These are phyloP conservation scores for Aurinia saxatilis DNA, from an alignment of 345 rosid genomes.

Conservation along the genomic window DNA sequence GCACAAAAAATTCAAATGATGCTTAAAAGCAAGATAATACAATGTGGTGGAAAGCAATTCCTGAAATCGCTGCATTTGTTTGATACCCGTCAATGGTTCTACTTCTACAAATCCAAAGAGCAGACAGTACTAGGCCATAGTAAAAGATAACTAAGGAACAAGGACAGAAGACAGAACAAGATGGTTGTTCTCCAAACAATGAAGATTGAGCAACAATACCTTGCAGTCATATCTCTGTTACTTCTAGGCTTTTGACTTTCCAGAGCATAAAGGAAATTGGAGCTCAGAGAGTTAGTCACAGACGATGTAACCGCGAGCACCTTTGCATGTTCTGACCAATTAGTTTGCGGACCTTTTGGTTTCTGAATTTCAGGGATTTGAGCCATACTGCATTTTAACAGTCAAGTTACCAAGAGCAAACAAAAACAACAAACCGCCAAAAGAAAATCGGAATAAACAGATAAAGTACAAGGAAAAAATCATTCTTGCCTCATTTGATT, in stretches of 20 bases:
- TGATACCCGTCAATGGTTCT: neutral
- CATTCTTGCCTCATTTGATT: slow-evolving; percentile 33
- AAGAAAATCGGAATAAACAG: neutral
- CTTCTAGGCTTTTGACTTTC: slow-evolving; percentile 55
- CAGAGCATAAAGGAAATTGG: slow-evolving; percentile 59
- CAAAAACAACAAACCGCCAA: slow-evolving; percentile 3
- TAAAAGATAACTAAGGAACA: neutral
- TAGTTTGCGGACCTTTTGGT: slow-evolving; percentile 45
- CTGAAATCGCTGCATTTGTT: neutral
- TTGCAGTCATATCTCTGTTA: slow-evolving; percentile 37
- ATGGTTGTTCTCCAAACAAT: neutral
- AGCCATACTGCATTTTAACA: slow-evolving; percentile 33
- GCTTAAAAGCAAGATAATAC: neutral
- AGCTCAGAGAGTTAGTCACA: slow-evolving; percentile 42
- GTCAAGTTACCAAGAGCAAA: neutral
- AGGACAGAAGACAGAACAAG: neutral
- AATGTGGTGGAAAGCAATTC: neutral
- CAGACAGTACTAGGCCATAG: neutral
- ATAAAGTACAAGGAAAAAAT: neutral
- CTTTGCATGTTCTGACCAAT: slow-evolving; percentile 65
- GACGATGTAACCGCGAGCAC: slow-evolving; percentile 33
- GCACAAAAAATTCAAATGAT: neutral
- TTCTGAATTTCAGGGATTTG: slow-evolving; percentile 33
- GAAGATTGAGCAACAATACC: slow-evolving; percentile 30
- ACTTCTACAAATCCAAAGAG: slow-evolving; percentile 2